phyloP scores from a whole-genome alignment of 306 rosid species.

The Vicia villosa region DNA sequence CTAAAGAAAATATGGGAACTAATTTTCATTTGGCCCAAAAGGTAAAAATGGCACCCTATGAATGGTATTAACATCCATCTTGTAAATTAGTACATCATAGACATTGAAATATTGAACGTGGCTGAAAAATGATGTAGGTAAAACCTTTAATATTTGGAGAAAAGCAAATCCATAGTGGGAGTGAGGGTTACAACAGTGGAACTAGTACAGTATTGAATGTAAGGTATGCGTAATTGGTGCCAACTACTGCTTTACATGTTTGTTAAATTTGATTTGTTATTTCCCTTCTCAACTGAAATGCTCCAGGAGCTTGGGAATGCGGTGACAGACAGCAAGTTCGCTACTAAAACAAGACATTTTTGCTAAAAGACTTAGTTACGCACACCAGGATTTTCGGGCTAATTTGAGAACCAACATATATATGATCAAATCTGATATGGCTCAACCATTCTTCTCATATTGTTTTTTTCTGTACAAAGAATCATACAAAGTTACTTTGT shows the following conservation, averaged over 20 bases:
- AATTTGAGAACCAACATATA: constrained; percentile 26
- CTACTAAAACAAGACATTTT: constrained; percentile 11
- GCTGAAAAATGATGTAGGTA: constrained; percentile 47
- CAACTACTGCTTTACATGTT: not conserved
- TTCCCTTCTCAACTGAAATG: constrained; percentile 29
- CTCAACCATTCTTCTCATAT: constrained; percentile 39
- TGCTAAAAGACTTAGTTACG: constrained; percentile 34
- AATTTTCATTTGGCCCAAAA: constrained; percentile 57
- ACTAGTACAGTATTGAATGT: constrained; percentile 36
- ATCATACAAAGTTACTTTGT: constrained; percentile 31
- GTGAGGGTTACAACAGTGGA: constrained; percentile 43
- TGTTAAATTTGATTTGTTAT: constrained; percentile 15
- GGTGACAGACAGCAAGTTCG: constrained; percentile 46
- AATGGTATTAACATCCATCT: constrained; percentile 1
- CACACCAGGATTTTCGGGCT: constrained; percentile 27
- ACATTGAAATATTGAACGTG: constrained; percentile 23
- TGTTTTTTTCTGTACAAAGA: constrained; percentile 39
- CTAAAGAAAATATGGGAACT: constrained; percentile 80
- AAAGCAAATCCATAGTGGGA: constrained; percentile 55
- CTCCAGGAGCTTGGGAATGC: constrained; percentile 73
- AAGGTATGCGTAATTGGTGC: constrained; percentile 49
- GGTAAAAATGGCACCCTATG: constrained; percentile 46
- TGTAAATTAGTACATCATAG: constrained; percentile 8
- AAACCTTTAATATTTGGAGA: constrained; percentile 57
- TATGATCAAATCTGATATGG: constrained; percentile 22